phyloP scores from a whole-genome alignment of 495 filamentous ascomycete species.

The Aspergillus ellipticus region DNA sequence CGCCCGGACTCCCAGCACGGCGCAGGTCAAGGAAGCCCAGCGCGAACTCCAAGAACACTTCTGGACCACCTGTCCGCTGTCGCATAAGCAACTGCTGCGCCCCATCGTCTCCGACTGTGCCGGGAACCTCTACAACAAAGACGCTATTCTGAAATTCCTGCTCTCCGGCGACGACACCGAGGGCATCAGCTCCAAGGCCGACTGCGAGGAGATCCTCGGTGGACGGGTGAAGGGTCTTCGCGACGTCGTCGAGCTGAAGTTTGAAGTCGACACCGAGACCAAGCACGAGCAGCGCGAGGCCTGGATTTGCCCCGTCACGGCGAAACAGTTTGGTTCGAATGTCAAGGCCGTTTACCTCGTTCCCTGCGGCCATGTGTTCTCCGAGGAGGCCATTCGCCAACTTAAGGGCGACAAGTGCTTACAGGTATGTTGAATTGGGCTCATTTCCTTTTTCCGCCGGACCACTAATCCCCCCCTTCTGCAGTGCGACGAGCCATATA shows the following conservation, averaged over 20 bases:
- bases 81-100: conserved; percentile 63
- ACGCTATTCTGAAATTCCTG: conserved; percentile 78
- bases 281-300: conserved; percentile 47
- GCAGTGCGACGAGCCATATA: conserved; percentile 70
- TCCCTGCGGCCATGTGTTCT: conserved; percentile 93
- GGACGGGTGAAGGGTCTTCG: conserved; percentile 74
- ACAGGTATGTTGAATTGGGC: conserved; percentile 42
- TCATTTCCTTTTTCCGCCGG: no score
- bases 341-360: conserved; percentile 85
- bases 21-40: conserved; percentile 83
- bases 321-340: conserved; percentile 75
- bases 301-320: conserved; percentile 85
- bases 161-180: conserved; percentile 59
- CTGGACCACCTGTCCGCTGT: conserved; percentile 85
- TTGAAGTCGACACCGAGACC: conserved; percentile 54
- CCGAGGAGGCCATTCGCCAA: conserved; percentile 78
- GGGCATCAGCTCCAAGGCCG: conserved; percentile 48
- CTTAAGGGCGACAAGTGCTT: conserved; percentile 61
- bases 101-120: conserved; percentile 81
- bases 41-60: conserved; percentile 77
- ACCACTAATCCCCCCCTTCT: no score
- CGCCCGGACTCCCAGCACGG: conserved; percentile 73
- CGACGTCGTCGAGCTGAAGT: conserved; percentile 87
- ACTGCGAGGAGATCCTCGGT: conserved; percentile 64
- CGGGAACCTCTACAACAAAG: conserved; percentile 93